Conservation (phyloP, 2,329 filamentous ascomycete species). For the Xylogone sp. region DNA sequence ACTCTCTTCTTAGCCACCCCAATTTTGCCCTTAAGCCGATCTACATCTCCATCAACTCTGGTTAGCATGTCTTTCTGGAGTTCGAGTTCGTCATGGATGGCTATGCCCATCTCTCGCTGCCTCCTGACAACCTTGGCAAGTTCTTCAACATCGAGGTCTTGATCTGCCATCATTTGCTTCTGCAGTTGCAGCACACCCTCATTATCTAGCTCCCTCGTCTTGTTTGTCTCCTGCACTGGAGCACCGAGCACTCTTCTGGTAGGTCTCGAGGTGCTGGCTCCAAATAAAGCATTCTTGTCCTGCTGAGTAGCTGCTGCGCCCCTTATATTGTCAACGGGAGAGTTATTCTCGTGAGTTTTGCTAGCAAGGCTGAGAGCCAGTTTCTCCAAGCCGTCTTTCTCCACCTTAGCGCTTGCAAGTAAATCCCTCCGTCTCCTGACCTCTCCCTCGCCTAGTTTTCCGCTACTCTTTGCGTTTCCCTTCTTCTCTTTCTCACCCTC, state of each 20-base stretch:
- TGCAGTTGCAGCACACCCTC: conserved; percentile 70
- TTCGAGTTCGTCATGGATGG: conserved; percentile 71
- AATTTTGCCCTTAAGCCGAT: conserved; percentile 64
- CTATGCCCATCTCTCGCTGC: conserved; percentile 74
- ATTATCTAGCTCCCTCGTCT: conserved; percentile 75
- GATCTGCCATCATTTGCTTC: conserved; percentile 67
- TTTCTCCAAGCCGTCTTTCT: conserved; percentile 72
- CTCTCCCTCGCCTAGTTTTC: conserved; percentile 67
- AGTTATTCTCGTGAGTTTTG: conserved; percentile 33
- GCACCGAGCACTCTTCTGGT: conserved; percentile 68
- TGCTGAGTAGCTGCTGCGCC: conserved; percentile 24
- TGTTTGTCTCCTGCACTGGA: conserved; percentile 69
- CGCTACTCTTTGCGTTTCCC: conserved; percentile 5
- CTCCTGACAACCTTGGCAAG: conserved; percentile 65
- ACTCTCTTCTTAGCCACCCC: conserved; percentile 70
- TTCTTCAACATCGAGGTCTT: conserved; percentile 69
- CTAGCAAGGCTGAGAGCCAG: conserved; percentile 58
- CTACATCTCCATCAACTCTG: conserved; percentile 61
- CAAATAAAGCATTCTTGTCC: conserved; percentile 45
- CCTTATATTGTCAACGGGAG: conserved; percentile 9
- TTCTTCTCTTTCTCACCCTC: conserved; percentile 35
- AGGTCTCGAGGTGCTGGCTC: conserved; percentile 29
- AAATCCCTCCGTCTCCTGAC: conserved; percentile 68
- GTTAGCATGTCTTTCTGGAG: conserved; percentile 69
- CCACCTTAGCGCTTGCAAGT: conserved; percentile 64